phyloP scores from a whole-genome alignment of 2,329 filamentous ascomycete species.

The Xylariomycetidae sp. region DNA sequence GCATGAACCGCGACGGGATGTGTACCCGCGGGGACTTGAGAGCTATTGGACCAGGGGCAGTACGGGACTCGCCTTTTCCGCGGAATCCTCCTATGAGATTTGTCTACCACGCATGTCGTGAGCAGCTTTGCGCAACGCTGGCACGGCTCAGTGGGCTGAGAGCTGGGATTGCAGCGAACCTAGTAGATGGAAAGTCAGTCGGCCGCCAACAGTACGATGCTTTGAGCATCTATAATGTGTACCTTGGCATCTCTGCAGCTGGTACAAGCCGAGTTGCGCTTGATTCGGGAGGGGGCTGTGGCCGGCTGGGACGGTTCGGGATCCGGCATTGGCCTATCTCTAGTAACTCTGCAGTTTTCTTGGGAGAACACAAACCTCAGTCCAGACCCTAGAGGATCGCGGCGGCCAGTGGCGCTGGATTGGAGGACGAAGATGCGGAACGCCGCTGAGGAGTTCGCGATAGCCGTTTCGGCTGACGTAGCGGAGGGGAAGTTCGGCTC shows the following conservation, averaged over 20 bases:
- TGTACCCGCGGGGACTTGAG: background rate
- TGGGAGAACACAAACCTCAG: no score
- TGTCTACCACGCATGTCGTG: constrained; percentile 25
- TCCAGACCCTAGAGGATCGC: no score
- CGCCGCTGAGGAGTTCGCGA: no score
- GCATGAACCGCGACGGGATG: constrained; percentile 2
- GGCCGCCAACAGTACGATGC: background rate
- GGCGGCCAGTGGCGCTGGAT: no score
- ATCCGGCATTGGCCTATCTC: constrained; percentile 20
- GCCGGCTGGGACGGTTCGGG: constrained; percentile 13
- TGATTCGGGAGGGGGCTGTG: constrained; percentile 20
- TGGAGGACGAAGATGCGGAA: no score
- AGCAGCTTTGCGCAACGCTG: constrained; percentile 26
- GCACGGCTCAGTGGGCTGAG: constrained; percentile 19
- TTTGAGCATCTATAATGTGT: no score
- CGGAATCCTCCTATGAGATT: constrained; percentile 26
- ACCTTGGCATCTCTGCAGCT: constrained; percentile 29
- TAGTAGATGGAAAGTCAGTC: constrained; percentile 6
- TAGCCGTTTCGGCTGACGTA: no score
- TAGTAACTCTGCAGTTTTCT: no score
- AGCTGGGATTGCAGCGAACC: constrained; percentile 29
- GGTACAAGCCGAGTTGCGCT: constrained; percentile 27
- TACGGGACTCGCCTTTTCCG: constrained; percentile 23
- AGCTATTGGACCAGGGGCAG: background rate
- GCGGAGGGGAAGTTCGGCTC: no score